Percentiles rank a stretch among this genome's conserved stretches.
Evolutionary conservation across 768 basidiomycete genomes (phyloP).

Genomic region (Trametes elegans): DNA sequence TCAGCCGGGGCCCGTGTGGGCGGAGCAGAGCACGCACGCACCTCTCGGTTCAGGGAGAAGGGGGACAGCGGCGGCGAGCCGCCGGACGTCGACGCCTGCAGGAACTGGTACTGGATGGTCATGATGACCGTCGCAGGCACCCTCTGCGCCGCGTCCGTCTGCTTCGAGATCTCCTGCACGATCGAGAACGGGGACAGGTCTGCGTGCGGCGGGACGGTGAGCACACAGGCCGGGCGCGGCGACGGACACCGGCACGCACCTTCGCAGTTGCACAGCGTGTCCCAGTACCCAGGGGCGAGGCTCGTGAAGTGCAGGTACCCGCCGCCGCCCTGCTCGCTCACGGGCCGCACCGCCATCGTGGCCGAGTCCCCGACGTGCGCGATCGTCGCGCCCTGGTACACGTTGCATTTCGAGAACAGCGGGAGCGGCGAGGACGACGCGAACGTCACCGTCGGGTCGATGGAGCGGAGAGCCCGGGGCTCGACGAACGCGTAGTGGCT

Average conservation of each 20-base stretch:
- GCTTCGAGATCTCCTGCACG: conserved; percentile 52
- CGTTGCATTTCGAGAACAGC: conserved; percentile 55
- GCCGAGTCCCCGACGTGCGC: conserved; percentile 50
- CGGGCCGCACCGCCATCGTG: conserved; percentile 13
- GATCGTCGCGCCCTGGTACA: conserved; percentile 46
- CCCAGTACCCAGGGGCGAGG: conserved; percentile 67
- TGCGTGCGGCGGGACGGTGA: conserved; percentile 31
- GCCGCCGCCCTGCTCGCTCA: conserved; percentile 16
- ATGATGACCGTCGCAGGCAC: conserved; percentile 1
- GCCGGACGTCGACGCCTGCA: background rate
- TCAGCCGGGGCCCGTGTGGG: background rate
- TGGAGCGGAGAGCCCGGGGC: conserved; percentile 53
- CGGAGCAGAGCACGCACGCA: background rate
- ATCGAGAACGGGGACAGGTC: conserved; percentile 69
- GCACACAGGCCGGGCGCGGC: conserved; percentile 6
- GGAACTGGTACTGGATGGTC: conserved; percentile 14
- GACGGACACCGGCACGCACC: conserved; percentile 39
- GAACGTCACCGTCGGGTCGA: conserved; percentile 70
- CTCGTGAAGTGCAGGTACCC: conserved; percentile 54
- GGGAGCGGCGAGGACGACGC: conserved; percentile 45
- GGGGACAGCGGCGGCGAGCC: conserved; percentile 13
- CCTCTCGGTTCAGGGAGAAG: conserved; percentile 7
- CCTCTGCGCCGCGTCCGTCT: conserved; percentile 1
- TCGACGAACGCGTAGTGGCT: conserved; percentile 27
- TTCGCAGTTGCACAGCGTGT: conserved; percentile 49